phyloP scores from a whole-genome alignment of 352 stramenopile genomes.

The Globisporangium radiosum region DNA sequence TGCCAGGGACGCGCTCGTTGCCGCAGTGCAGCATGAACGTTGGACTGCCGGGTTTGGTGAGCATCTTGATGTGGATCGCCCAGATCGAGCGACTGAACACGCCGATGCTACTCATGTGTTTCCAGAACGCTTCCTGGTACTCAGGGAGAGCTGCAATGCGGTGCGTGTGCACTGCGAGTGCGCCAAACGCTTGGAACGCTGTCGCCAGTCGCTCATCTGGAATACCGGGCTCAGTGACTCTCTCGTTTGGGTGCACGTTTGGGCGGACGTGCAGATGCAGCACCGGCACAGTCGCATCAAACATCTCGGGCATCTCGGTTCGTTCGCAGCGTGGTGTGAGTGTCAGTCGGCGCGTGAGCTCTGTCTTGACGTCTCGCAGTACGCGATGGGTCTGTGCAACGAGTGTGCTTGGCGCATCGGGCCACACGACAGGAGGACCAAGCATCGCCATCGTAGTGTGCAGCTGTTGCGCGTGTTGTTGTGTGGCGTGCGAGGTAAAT shows the following conservation, averaged over 20 bases:
- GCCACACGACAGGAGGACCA: too few species aligned
- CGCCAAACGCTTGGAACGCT: background rate
- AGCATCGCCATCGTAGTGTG: too few species aligned
- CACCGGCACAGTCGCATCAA: conserved; percentile 1
- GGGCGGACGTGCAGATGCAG: background rate
- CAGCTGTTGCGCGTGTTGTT: too few species aligned
- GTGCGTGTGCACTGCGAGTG: background rate
- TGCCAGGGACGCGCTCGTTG: background rate
- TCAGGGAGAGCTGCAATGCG: background rate
- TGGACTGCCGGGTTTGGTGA: background rate
- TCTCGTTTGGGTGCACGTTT: background rate
- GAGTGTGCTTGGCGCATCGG: background rate
- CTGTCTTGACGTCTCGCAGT: background rate
- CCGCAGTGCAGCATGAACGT: background rate
- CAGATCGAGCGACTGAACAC: background rate
- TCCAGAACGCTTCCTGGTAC: background rate
- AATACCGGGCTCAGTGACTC: background rate
- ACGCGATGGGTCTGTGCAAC: background rate
- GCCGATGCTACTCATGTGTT: background rate
- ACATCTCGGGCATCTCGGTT: background rate
- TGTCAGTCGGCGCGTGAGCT: background rate
- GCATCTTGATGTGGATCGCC: background rate
- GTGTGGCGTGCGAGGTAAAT: too few species aligned
- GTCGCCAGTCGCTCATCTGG: background rate
- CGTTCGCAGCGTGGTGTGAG: background rate